phyloP scores from a whole-genome alignment of 371 early-diverging fungal species.

The Phascolomyces articulosus region DNA sequence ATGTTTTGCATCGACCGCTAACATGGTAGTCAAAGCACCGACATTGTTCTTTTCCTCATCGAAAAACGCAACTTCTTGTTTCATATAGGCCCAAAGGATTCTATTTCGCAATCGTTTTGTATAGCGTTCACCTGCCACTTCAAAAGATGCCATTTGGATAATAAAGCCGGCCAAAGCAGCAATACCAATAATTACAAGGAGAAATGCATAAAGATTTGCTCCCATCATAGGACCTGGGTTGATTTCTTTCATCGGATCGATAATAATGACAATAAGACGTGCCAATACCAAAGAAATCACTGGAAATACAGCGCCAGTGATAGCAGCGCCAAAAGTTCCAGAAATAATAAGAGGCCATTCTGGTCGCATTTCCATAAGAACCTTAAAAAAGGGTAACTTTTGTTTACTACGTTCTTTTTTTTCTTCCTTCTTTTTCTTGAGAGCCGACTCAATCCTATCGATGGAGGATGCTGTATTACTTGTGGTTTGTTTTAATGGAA shows the following conservation, averaged over 20 bases:
- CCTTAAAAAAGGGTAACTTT: constrained; percentile 42
- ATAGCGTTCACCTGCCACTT: constrained; percentile 50
- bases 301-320: constrained; percentile 55
- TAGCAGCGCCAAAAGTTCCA: constrained; percentile 42
- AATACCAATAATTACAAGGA: constrained; percentile 63
- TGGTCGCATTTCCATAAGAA: constrained; percentile 33
- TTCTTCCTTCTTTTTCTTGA: constrained; percentile 34
- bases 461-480: constrained; percentile 11
- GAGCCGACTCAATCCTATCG: constrained; percentile 31
- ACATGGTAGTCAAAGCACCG: constrained; percentile 76
- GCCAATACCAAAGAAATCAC: constrained; percentile 22
- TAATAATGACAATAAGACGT: constrained; percentile 24
- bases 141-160: constrained; percentile 32
- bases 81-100: constrained; percentile 55
- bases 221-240: constrained; percentile 37
- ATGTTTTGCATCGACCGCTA: constrained; percentile 75
- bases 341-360: constrained; percentile 38
- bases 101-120: constrained; percentile 57
- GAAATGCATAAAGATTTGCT: constrained; percentile 70
- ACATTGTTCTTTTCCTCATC: constrained; percentile 77
- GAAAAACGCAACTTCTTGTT: constrained; percentile 85
- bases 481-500: neutral
- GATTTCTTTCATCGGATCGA: constrained; percentile 13
- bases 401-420: constrained; percentile 36
- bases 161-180: constrained; percentile 43